These are phyloP conservation scores for Starmerella bombi DNA, from an alignment of 805 yeast genomes.

Conservation along the genomic window DNA sequence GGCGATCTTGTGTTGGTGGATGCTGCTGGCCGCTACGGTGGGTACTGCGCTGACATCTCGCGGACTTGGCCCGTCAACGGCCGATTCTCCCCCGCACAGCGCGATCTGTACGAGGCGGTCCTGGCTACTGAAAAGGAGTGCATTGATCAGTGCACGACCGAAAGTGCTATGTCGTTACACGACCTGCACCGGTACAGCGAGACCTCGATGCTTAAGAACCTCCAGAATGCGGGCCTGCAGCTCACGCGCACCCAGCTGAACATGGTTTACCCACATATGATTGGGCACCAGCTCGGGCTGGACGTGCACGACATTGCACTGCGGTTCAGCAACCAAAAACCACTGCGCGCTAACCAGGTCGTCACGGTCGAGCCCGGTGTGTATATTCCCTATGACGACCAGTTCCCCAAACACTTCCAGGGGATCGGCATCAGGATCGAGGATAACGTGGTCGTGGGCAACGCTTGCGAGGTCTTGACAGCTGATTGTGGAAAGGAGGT, in stretches of 20 bases:
- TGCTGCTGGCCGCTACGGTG: conserved; percentile 89
- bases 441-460: conserved; percentile 81
- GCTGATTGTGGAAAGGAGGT: conserved; percentile 79
- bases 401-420: conserved; percentile 66
- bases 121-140: conserved; percentile 68
- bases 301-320: conserved; percentile 42
- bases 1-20: conserved; percentile 85
- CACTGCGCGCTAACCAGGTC: conserved; percentile 57
- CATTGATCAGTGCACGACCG: conserved; percentile 52
- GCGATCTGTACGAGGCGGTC: conserved; percentile 79
- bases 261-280: conserved; percentile 75
- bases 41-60: conserved; percentile 90
- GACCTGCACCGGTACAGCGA: conserved; percentile 67
- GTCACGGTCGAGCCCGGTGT: conserved; percentile 94
- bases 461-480: conserved; percentile 48
- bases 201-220: conserved; percentile 42
- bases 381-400: conserved; percentile 60
- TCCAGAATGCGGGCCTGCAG: conserved; percentile 59
- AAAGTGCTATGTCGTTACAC: conserved; percentile 42
- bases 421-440: conserved; percentile 91
- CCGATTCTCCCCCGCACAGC: conserved; percentile 60
- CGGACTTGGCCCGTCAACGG: conserved; percentile 91
- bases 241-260: conserved; percentile 22
- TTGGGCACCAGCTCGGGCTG: conserved; percentile 89
- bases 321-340: conserved; percentile 24